These are phyloP conservation scores for Angomonas desouzai DNA, from an alignment of 208 protist genomes.

Conservation along the genomic window DNA sequence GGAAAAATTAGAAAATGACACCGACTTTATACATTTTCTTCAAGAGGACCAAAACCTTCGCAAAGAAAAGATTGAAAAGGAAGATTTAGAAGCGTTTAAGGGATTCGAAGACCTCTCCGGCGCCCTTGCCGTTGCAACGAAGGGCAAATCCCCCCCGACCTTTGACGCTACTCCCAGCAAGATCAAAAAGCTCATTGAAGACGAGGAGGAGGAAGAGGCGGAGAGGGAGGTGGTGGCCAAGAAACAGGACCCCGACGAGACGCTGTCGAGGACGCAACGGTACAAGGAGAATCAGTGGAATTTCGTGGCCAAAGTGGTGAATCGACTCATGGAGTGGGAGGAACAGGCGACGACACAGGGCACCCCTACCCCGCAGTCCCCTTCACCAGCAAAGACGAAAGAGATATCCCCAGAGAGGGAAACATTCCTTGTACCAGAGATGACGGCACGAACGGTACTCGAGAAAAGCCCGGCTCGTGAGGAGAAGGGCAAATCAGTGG, in stretches of 20 bases:
- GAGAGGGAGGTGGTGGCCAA: neutral
- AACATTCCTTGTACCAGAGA: no score
- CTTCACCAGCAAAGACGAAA: neutral
- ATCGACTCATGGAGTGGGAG: neutral
- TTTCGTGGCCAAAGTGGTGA: conserved; percentile 1
- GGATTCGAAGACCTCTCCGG: neutral
- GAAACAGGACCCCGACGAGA: neutral
- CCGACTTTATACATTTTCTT: conserved; percentile 1
- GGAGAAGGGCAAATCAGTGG: neutral
- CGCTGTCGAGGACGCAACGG: neutral
- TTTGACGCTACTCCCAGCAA: neutral
- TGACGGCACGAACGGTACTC: neutral
- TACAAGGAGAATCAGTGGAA: conserved; percentile 1
- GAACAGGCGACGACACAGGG: neutral
- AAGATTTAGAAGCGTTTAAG: neutral
- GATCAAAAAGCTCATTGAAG: no score
- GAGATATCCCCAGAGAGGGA: neutral
- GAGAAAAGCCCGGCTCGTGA: neutral
- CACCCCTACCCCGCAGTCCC: neutral
- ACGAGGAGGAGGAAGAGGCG: neutral
- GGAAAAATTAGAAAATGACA: neutral
- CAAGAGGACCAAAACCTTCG: neutral
- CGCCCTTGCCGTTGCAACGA: neutral
- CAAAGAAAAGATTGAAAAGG: neutral
- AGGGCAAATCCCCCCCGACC: neutral